Evolutionary conservation across 2,329 filamentous ascomycete species (phyloP).

Genomic region (Botrytis galanthina): DNA sequence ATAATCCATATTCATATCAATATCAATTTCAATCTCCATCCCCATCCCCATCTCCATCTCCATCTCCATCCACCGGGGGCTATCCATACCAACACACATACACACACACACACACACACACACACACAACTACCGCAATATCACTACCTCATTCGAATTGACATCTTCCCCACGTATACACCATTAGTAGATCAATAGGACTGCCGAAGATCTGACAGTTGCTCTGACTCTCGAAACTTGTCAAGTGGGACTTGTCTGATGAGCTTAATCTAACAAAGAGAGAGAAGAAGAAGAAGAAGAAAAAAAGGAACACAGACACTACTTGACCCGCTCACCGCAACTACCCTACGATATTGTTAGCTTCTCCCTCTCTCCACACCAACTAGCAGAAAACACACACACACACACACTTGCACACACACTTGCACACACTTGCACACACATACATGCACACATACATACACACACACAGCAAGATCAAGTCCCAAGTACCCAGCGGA

Average conservation of each 20-base stretch:
- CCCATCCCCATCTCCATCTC: neutral
- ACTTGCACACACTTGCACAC: neutral
- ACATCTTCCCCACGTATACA: conserved; percentile 21
- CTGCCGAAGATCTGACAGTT: conserved; percentile 32
- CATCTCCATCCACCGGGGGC: neutral
- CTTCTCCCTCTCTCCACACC: conserved; percentile 16
- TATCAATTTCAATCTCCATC: neutral
- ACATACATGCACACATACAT: neutral
- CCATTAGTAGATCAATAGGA: conserved; percentile 25
- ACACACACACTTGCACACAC: neutral
- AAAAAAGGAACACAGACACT: conserved; percentile 8
- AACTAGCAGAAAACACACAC: conserved; percentile 10
- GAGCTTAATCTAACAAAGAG: conserved; percentile 32
- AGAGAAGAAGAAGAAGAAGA: neutral
- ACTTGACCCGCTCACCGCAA: conserved; percentile 18
- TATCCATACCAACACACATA: neutral
- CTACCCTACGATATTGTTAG: neutral
- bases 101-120: too few species aligned
- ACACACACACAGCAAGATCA: conserved; percentile 15
- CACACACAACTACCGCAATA: neutral
- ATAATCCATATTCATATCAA: neutral
- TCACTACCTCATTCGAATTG: conserved; percentile 19
- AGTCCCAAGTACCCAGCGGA: conserved; percentile 19
- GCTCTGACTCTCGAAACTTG: conserved; percentile 19
- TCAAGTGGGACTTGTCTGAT: conserved; percentile 29